Conservation (phyloP, 2,329 filamentous ascomycete genomes). For the Aspergillus udagawae region DNA sequence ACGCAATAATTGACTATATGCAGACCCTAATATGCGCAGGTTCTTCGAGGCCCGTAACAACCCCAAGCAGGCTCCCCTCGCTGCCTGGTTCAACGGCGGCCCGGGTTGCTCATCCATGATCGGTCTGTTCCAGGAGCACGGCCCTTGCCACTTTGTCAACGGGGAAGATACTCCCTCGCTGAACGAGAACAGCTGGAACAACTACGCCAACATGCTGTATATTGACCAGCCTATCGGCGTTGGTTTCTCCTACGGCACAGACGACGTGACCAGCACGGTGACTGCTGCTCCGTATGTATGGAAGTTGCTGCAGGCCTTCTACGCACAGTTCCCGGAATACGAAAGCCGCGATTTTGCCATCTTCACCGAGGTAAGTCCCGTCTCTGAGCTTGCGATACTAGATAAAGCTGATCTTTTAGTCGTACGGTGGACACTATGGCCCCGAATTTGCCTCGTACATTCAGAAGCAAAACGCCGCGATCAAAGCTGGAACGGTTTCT, state of each 20-base stretch:
- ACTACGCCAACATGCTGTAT: constrained; percentile 62
- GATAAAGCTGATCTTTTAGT: constrained; percentile 11
- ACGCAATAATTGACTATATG: not conserved
- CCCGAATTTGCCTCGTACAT: constrained; percentile 36
- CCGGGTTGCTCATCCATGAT: constrained; percentile 44
- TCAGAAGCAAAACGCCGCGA: constrained; percentile 32
- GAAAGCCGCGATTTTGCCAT: constrained; percentile 35
- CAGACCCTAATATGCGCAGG: constrained; percentile 16
- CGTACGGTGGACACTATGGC: constrained; percentile 35
- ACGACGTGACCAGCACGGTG: constrained; percentile 38
- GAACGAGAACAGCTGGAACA: constrained; percentile 57
- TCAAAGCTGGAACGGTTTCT: constrained; percentile 34
- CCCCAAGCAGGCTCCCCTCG: constrained; percentile 41
- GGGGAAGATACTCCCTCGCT: constrained; percentile 39
- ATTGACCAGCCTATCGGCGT: constrained; percentile 60
- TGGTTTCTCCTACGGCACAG: constrained; percentile 48
- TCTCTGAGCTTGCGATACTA: not conserved
- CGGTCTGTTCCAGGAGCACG: constrained; percentile 42
- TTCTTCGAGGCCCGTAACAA: constrained; percentile 48
- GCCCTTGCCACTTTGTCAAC: constrained; percentile 40
- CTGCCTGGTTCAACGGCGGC: constrained; percentile 47
- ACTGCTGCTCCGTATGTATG: constrained; percentile 51
- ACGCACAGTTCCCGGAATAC: constrained; percentile 35
- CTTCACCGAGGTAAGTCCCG: constrained; percentile 25
- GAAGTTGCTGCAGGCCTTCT: constrained; percentile 52